phyloP scores from a whole-genome alignment of 352 stramenopile species.

The Globisporangium barbulae region DNA sequence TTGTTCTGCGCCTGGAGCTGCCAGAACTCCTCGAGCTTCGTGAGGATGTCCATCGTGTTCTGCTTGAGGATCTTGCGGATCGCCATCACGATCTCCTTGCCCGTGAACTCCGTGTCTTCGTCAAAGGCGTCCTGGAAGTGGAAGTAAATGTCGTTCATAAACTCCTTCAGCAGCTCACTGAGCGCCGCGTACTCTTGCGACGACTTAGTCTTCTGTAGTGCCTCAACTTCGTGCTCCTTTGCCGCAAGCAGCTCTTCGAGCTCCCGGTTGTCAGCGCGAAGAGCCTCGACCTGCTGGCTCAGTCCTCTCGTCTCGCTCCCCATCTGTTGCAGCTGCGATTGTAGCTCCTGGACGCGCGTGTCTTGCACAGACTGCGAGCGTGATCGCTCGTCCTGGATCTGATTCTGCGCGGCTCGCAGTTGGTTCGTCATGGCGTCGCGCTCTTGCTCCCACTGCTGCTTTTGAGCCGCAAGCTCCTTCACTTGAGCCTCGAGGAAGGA shows the following conservation, averaged over 20 bases:
- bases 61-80: constrained; percentile 85
- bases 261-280: constrained; percentile 36
- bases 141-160: constrained; percentile 89
- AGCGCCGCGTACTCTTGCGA: constrained; percentile 54
- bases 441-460: constrained; percentile 53
- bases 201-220: constrained; percentile 41
- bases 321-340: constrained; percentile 48
- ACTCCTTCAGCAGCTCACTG: constrained; percentile 75
- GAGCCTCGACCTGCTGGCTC: constrained; percentile 47
- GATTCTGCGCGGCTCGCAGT: constrained; percentile 43
- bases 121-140: constrained; percentile 84
- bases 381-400: constrained; percentile 60
- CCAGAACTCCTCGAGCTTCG: constrained; percentile 73
- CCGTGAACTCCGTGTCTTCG: constrained; percentile 79
- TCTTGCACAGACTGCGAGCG: constrained; percentile 44
- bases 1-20: constrained; percentile 38
- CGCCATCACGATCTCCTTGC: constrained; percentile 79
- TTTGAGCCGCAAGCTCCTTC: constrained; percentile 34
- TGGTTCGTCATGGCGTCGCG: constrained; percentile 44
- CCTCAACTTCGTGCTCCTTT: constrained; percentile 47
- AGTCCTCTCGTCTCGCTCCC: constrained; percentile 30
- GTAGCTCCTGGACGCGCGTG: constrained; percentile 43
- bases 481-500: constrained; percentile 40
- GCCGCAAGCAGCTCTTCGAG: constrained; percentile 45
- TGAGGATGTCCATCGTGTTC: constrained; percentile 76